Evolutionary conservation across 148 eudicot genomes (phyloP), one percentile per base, ranked within the genome.

Genomic region (Salicornia ramosissima): DNA sequence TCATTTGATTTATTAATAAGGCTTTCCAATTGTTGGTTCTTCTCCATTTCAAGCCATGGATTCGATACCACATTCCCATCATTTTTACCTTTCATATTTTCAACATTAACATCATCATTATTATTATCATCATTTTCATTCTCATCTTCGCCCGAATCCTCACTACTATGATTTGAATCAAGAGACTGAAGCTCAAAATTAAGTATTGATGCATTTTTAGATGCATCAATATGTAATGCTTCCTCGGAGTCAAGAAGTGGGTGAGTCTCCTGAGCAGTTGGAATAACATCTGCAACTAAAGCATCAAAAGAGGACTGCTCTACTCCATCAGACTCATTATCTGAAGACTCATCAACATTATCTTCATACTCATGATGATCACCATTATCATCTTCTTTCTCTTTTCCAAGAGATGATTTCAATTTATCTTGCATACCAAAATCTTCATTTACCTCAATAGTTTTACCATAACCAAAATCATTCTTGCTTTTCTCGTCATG

Each of bases 41-140:
- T 79, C 62, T 80, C 85, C 42, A 81, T 74, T 73, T 86, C 85
- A 29, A 81, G 80, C 86, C 84, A 83, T 21, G 79, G 64, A 73
- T 77, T 73, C 25, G 68, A 79, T 1, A 79, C 70, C 33, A 61
- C 75, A 64, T 34, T 19, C 15, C 77, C 71, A 22, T 34, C 71
- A 70, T 64, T 70, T 46, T 70, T 74, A 54, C 22, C 72, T n/a
- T 68, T 65, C 0, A 29, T 47, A 34, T 75, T 78, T 8, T 68
- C 72, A n/a, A n/a, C n/a, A n/a, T n/a, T n/a, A n/a, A n/a, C n/a
- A 4, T 62, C 75, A 59, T 64, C 71, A 54, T 72, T 74, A 33
- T 36, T 42, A 51, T 55, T 63, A 12, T 49, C 69, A 2, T 74
- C 73, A 1, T 79, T 74, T 2, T 76, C 80, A 1, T 66, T 71